These are phyloP conservation scores for Camellia japonica DNA, from an alignment of 148 eudicot species.

Conservation along the genomic window DNA sequence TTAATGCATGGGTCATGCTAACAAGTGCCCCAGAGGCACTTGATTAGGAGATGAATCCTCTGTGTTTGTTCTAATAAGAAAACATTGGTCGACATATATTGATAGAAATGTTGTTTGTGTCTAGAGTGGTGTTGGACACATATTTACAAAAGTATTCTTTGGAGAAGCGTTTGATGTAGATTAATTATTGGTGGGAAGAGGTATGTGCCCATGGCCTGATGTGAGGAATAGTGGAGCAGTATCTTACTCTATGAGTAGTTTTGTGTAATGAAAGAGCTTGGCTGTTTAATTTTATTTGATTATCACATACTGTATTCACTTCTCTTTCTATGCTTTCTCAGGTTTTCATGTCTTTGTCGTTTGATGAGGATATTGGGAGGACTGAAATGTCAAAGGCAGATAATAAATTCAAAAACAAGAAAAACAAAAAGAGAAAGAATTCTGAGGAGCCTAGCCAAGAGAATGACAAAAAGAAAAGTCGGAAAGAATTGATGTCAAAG, in stretches of 20 bases:
- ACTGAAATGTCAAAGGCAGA: conserved; percentile 45
- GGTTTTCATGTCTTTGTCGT: conserved; percentile 80
- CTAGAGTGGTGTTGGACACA: conserved; percentile 2
- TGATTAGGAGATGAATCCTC: not conserved
- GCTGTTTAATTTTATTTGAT: not conserved
- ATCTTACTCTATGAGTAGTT: not conserved
- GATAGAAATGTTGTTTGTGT: not conserved
- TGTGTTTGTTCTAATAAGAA: not conserved
- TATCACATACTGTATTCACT: not conserved
- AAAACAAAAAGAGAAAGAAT: conserved; percentile 52
- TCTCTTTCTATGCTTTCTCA: conserved; percentile 23
- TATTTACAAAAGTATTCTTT: not conserved
- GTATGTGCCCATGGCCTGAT: not conserved
- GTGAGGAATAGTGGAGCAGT: not conserved
- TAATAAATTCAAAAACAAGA: conserved; percentile 46
- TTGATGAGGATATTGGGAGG: conserved; percentile 86
- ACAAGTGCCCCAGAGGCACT: too few relatives aligned
- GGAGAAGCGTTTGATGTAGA: not conserved
- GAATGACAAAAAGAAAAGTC: conserved; percentile 60
- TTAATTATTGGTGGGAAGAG: not conserved
- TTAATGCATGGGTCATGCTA: not conserved
- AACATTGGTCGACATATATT: not conserved
- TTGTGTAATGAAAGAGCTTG: not conserved
- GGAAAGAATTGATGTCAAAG: conserved; percentile 61
- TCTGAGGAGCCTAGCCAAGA: conserved; percentile 44